phyloP scores from a whole-genome alignment of 176 grass and related monocot species.

The Oryza meridionalis region DNA sequence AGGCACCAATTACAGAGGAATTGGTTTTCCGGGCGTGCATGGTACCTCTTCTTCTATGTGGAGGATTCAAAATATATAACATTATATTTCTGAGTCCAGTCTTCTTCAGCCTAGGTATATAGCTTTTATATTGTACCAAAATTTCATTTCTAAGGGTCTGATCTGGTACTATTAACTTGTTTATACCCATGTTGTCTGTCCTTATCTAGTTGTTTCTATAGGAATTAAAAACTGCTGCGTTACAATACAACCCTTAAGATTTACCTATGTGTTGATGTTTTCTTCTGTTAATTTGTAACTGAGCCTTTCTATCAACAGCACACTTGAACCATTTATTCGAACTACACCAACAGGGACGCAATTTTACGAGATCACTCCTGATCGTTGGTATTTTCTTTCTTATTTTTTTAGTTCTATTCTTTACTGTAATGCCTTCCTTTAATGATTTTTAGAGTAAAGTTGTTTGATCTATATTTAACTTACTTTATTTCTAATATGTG shows the following conservation, averaged over 20 bases:
- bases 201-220: too few species aligned
- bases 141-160: neutral
- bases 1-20: conserved; percentile 94
- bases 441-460: neutral
- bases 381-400: conserved; percentile 71
- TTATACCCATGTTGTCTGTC: neutral
- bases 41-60: conserved; percentile 94
- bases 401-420: conserved; percentile 30
- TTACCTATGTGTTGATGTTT: neutral
- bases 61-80: conserved; percentile 68
- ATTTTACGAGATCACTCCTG: conserved; percentile 75
- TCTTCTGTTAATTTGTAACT: conserved; percentile 20
- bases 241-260: neutral
- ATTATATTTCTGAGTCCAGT: conserved; percentile 90
- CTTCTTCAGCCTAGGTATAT: conserved; percentile 98
- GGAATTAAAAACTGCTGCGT: neutral
- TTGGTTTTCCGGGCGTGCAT: conserved; percentile 97
- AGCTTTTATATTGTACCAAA: conserved; percentile 7
- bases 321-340: conserved; percentile 90
- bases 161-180: conserved; percentile 13
- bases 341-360: conserved; percentile 69
- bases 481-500: neutral
- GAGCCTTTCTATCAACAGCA: conserved; percentile 59
- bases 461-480: neutral
- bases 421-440: neutral